phyloP scores from a whole-genome alignment of 306 rosid genomes.

The Sphenostylis stenocarpa region DNA sequence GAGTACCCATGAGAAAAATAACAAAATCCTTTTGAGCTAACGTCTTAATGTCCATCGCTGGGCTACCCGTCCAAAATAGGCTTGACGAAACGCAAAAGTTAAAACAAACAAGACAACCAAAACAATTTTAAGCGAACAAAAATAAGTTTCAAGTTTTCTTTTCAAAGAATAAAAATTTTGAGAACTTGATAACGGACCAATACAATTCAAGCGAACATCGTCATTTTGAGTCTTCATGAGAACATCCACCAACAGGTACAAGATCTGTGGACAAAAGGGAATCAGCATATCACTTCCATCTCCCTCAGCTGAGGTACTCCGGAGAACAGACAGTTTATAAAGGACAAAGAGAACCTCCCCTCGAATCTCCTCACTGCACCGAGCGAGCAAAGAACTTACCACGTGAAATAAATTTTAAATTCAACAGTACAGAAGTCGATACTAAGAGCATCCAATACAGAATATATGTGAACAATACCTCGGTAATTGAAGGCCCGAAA shows the following conservation, averaged over 20 bases:
- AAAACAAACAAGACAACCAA: constrained; percentile 3
- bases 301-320: constrained; percentile 48
- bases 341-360: constrained; percentile 87
- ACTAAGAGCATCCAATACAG: neutral
- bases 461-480: constrained; percentile 41
- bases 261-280: constrained; percentile 68
- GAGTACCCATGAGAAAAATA: neutral
- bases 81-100: constrained; percentile 3
- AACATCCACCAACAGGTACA: constrained; percentile 70
- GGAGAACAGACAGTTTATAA: constrained; percentile 63
- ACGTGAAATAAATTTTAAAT: constrained; percentile 1
- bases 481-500: constrained; percentile 83
- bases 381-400: constrained; percentile 12
- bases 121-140: neutral
- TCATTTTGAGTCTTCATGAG: constrained; percentile 80
- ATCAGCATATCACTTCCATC: constrained; percentile 59
- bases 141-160: constrained; percentile 2
- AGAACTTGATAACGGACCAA: constrained; percentile 59
- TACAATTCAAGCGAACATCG: constrained; percentile 85
- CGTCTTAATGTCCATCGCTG: neutral
- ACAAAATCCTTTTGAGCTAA: neutral
- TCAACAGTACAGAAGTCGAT: neutral
- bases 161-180: constrained; percentile 1
- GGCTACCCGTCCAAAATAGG: constrained; percentile 13
- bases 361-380: constrained; percentile 80